phyloP scores from a whole-genome alignment of 1,284 basidiomycete genomes.

The Fomitopsis betulina region DNA sequence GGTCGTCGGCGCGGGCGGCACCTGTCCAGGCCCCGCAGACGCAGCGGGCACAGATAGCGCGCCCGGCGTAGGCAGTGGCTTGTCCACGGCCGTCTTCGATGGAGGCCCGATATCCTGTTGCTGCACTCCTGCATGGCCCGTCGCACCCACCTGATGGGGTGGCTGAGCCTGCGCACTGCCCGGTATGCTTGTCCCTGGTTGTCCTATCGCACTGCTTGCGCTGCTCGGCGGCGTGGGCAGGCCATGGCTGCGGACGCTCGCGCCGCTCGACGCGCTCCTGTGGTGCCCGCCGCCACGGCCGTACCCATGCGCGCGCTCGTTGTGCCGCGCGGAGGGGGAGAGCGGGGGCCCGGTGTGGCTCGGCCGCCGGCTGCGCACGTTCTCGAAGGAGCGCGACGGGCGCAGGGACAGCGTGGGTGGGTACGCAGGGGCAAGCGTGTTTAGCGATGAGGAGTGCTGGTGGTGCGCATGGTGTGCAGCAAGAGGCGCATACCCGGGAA shows the following conservation, averaged over 20 bases:
- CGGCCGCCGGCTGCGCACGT: background rate
- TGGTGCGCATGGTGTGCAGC: background rate
- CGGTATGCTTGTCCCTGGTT: background rate
- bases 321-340: background rate
- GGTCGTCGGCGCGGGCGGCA: background rate
- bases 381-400: background rate
- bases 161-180: background rate
- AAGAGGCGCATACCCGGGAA: background rate
- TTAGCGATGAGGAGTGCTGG: background rate
- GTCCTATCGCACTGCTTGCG: background rate
- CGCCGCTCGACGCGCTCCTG: background rate
- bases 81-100: background rate
- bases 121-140: background rate
- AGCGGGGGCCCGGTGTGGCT: background rate
- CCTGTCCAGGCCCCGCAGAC: background rate
- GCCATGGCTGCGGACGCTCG: background rate
- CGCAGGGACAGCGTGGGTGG: background rate
- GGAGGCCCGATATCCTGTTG: background rate
- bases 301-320: background rate
- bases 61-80: background rate
- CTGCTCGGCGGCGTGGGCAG: constrained; percentile 1
- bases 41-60: background rate
- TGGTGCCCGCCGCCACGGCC: background rate
- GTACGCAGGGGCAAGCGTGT: background rate
- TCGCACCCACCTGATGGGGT: background rate